A percentile compares a stretch with the other conserved stretches of the same genome.
phyloP scores from a whole-genome alignment of 257 asterid genomes.

The Solanum verrucosum region DNA sequence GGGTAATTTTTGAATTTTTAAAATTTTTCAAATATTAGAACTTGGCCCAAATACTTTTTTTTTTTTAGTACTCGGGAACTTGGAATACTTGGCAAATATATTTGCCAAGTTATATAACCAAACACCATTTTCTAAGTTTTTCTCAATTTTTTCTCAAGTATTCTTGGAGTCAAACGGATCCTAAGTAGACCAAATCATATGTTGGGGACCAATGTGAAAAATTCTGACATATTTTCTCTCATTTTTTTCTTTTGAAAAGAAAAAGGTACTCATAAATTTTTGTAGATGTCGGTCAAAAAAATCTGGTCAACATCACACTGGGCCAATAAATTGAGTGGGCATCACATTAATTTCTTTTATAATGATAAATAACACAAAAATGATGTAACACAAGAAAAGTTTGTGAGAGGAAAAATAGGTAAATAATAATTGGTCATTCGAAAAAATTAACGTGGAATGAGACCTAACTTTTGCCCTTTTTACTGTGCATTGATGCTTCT shows the following conservation, averaged over 20 bases:
- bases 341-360: not conserved
- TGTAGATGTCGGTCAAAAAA: not conserved
- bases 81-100: too few relatives aligned
- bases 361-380: not conserved
- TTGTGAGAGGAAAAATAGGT: not conserved
- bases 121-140: too few relatives aligned
- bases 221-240: not conserved
- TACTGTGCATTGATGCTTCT: not conserved
- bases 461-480: not conserved
- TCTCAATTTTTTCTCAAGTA: rapidly evolving
- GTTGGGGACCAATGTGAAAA: not conserved
- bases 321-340: constrained; percentile 13
- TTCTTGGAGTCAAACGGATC: not conserved
- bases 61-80: too few relatives aligned
- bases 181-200: not conserved
- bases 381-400: not conserved
- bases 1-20: too few relatives aligned
- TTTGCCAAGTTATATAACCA: too few relatives aligned
- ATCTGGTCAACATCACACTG: not conserved
- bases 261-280: not conserved
- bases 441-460: not conserved
- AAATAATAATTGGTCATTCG: not conserved
- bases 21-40: too few relatives aligned
- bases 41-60: too few relatives aligned
- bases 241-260: not conserved